Percentiles rank a stretch among this genome's conserved stretches.
phyloP scores from a whole-genome alignment of 306 rosid genomes.

The Heteromeles arbutifolia region DNA sequence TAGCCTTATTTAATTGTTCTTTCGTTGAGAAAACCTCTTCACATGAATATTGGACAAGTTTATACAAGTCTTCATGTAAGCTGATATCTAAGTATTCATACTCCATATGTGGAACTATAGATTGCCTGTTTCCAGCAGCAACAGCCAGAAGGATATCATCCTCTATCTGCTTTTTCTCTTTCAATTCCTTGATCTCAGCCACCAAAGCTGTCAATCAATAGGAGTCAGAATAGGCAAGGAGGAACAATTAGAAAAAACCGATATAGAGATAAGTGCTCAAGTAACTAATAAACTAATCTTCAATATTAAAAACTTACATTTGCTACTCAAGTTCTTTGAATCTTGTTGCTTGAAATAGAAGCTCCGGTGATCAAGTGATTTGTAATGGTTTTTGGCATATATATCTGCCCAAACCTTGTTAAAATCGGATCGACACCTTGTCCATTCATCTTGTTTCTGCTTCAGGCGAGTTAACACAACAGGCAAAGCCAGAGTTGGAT shows the following conservation, averaged over 20 bases:
- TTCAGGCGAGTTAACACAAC: conserved; percentile 85
- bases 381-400: conserved; percentile 89
- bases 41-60: conserved; percentile 77
- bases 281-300: neutral
- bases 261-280: neutral
- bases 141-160: conserved; percentile 69
- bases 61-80: conserved; percentile 81
- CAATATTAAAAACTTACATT: conserved; percentile 55
- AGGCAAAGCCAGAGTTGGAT: conserved; percentile 69
- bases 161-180: conserved; percentile 79
- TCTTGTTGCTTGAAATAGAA: conserved; percentile 99
- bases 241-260: neutral
- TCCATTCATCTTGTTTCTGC: conserved; percentile 99
- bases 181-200: conserved; percentile 82
- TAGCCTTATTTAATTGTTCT: conserved; percentile 67
- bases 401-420: conserved; percentile 99
- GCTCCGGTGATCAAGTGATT: conserved; percentile 98
- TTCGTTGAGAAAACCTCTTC: conserved; percentile 75
- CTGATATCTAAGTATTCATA: conserved; percentile 62
- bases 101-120: conserved; percentile 69
- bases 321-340: conserved; percentile 87
- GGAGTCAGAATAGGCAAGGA: conserved; percentile 13
- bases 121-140: conserved; percentile 79
- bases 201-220: conserved; percentile 60
- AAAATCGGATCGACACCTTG: conserved; percentile 80